These are phyloP conservation scores for Punica granatum DNA, from an alignment of 345 rosid species.

Conservation along the genomic window DNA sequence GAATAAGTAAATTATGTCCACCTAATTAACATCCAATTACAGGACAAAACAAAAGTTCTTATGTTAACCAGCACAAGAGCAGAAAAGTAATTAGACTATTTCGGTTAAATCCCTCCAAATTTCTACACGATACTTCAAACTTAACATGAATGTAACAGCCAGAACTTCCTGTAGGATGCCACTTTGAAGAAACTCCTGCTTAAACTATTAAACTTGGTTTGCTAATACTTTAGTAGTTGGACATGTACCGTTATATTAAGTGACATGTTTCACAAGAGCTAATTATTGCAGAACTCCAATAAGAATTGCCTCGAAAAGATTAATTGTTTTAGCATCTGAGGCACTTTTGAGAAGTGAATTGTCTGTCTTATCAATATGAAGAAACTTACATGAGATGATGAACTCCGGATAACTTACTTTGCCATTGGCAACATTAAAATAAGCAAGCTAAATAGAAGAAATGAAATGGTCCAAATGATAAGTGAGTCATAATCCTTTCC, in stretches of 20 bases:
- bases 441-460: neutral
- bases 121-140: neutral
- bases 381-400: neutral
- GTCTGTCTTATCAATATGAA: neutral
- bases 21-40: slow-evolving; percentile 32
- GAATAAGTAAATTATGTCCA: slow-evolving; percentile 82
- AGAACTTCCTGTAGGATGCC: neutral
- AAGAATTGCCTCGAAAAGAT: neutral
- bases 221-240: neutral
- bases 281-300: neutral
- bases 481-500: neutral
- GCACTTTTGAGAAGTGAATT: neutral
- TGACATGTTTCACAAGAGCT: neutral
- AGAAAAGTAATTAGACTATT: slow-evolving; percentile 13
- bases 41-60: neutral
- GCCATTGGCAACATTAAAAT: neutral
- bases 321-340: neutral
- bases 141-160: neutral
- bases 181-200: neutral
- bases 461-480: neutral
- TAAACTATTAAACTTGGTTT: neutral
- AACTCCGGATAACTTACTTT: neutral
- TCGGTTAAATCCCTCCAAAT: neutral
- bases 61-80: neutral
- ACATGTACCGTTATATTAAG: neutral